phyloP scores from a whole-genome alignment of 2,329 filamentous ascomycete genomes.

The Cladophialophora bantiana region DNA sequence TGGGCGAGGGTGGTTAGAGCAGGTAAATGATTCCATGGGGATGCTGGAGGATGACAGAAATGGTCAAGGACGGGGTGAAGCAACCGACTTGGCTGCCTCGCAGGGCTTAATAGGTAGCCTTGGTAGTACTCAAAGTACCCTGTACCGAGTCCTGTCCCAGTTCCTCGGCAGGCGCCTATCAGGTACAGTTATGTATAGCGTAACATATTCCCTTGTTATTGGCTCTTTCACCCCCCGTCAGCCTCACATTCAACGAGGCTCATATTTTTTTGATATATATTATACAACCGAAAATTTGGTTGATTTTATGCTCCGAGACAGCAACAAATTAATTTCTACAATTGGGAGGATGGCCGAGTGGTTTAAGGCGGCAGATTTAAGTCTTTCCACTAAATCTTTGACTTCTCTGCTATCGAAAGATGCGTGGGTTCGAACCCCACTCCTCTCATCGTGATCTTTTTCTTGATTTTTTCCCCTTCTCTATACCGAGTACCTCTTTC shows the following conservation, averaged over 20 bases:
- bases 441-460: too few species aligned
- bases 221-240: background rate
- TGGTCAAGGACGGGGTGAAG: too few species aligned
- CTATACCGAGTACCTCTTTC: too few species aligned
- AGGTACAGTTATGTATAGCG: background rate
- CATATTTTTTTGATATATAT: background rate
- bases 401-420: slow-evolving; percentile 11
- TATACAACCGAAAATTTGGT: background rate
- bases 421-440: slow-evolving; percentile 30
- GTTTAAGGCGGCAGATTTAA: slow-evolving; percentile 34
- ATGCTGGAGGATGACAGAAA: background rate
- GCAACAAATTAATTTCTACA: background rate
- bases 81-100: too few species aligned
- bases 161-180: background rate
- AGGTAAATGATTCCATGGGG: background rate
- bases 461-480: too few species aligned
- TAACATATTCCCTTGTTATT: background rate
- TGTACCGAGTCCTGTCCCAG: too few species aligned
- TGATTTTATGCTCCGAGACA: background rate
- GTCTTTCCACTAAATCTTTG: slow-evolving; percentile 13
- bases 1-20: background rate
- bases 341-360: slow-evolving; percentile 24
- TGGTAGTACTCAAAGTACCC: too few species aligned
- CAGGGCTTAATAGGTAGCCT: too few species aligned
- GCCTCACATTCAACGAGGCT: background rate